Evolutionary conservation across 2,329 filamentous ascomycete species (phyloP), one percentile per base, ranked within the genome.

Genomic region (Aspergillus novoparasiticus): DNA sequence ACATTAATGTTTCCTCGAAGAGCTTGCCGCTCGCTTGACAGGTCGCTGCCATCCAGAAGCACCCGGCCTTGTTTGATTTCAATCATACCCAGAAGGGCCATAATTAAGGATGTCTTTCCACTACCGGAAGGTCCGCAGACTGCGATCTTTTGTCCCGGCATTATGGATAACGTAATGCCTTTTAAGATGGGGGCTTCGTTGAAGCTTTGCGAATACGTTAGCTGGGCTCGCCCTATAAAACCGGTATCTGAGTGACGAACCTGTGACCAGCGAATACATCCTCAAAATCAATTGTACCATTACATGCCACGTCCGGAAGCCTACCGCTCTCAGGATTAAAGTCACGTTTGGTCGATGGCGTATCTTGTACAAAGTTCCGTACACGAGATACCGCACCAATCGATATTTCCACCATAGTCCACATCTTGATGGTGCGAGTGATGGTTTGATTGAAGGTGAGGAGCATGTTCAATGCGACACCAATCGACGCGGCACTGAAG

Each of bases 381-480:
- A 86, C 78, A 21, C 85, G 77, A 3, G 80, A 76, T 4, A 87
- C 78, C 14, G 71, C 70, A 1, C 71, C 71, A 12, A 71, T 68
- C 0, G 68, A 70, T 1, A 66, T 70, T 41, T 73, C 70, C 21
- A 71, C 48, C 30, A 58, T 23, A 5, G 70, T 72, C 70, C 70
- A 73, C 3, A 57, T 64, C 21, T 65, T 60, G 26, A 72, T 67
- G 2, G 66, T 55, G 1, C 78, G 68, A 53, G 79, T 80, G 41
- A 85, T 70, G 58, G 75, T 76, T 55, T 78, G 73, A 26, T 79
- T 83, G 64, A 85, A 82, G 4, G 75, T 71, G 23, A 85, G 73
- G 23, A 84, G 76, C 61, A 82, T 79, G 26, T 82, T 72, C 26
- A 85, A 68, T 0, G 81, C 81, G 19, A 84, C 75, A 61, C 82